Evolutionary conservation across 108 stramenopile genomes (phyloP).

Genomic region (Pseudonitzschia delicatissima): DNA sequence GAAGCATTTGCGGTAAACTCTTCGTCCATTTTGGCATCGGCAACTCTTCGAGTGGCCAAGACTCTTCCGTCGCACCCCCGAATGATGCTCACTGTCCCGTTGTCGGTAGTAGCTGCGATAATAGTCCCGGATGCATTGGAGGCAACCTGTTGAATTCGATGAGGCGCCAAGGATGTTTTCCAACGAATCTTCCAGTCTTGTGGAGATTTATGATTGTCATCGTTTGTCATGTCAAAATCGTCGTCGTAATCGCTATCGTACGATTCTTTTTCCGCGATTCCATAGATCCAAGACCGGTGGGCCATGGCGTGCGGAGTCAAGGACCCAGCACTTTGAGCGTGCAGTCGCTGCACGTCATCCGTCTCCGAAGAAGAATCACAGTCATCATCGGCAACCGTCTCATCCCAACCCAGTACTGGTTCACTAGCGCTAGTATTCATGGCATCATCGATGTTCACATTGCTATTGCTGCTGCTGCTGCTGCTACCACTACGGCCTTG

Average conservation of each 20-base stretch:
- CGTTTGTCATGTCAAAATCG: background rate
- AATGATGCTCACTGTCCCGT: constrained; percentile 55
- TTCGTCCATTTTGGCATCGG: constrained; percentile 10
- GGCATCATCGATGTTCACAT: background rate
- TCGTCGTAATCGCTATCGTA: background rate
- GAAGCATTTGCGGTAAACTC: background rate
- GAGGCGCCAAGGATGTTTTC: constrained; percentile 40
- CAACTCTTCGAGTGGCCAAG: constrained; percentile 57
- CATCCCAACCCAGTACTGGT: constrained; percentile 26
- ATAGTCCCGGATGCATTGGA: constrained; percentile 57
- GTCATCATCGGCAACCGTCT: constrained; percentile 21
- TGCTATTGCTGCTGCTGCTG: background rate
- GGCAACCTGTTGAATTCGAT: constrained; percentile 41
- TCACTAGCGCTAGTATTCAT: background rate
- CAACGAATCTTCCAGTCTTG: constrained; percentile 35
- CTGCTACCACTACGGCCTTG: background rate
- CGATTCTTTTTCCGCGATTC: background rate
- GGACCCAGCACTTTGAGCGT: constrained; percentile 2
- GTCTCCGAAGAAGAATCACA: background rate
- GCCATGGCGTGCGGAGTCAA: constrained; percentile 31
- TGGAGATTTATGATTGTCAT: background rate
- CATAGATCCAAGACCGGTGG: constrained; percentile 21
- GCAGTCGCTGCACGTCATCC: background rate
- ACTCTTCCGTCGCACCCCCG: constrained; percentile 58
- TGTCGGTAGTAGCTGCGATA: constrained; percentile 54